phyloP scores from a whole-genome alignment of 805 yeast genomes.

The Lachancea sp. region DNA sequence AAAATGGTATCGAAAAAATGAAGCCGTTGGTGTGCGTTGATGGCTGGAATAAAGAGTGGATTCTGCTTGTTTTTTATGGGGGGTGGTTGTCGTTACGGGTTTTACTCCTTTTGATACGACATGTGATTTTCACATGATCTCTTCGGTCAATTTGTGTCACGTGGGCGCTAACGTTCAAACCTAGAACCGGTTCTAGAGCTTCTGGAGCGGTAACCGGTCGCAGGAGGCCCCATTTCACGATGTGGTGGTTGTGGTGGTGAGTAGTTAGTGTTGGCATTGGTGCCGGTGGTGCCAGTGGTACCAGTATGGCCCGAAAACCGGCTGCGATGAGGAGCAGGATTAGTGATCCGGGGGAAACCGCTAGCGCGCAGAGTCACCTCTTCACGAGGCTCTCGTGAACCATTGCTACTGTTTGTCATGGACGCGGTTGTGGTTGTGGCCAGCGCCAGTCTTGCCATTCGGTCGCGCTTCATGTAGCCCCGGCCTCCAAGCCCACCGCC shows the following conservation, averaged over 20 bases:
- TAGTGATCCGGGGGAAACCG: not conserved
- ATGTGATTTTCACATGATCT: too few relatives aligned
- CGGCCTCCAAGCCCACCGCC: slow-evolving; percentile 96
- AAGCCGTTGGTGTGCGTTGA: too few relatives aligned
- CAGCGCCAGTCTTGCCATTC: slow-evolving; percentile 1
- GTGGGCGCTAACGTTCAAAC: not conserved
- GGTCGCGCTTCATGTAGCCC: slow-evolving; percentile 42
- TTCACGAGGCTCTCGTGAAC: not conserved
- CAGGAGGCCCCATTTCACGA: not conserved
- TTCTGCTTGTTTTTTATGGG: too few relatives aligned
- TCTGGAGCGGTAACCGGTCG: not conserved
- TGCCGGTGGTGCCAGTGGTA: not conserved
- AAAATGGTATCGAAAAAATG: too few relatives aligned
- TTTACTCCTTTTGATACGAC: too few relatives aligned
- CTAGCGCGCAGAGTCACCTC: not conserved
- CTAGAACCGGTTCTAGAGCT: not conserved
- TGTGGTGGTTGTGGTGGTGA: not conserved
- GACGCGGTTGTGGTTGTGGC: not conserved
- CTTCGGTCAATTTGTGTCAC: not conserved
- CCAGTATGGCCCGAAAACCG: slow-evolving; percentile 3
- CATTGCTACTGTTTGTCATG: not conserved
- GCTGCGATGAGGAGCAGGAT: not conserved
- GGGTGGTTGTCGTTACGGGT: too few relatives aligned
- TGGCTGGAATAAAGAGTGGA: too few relatives aligned
- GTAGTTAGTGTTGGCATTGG: not conserved